Percentiles rank a stretch among this genome's conserved stretches.
Evolutionary conservation across 306 rosid species (phyloP).

Genomic region (Lathyrus aphaca): DNA sequence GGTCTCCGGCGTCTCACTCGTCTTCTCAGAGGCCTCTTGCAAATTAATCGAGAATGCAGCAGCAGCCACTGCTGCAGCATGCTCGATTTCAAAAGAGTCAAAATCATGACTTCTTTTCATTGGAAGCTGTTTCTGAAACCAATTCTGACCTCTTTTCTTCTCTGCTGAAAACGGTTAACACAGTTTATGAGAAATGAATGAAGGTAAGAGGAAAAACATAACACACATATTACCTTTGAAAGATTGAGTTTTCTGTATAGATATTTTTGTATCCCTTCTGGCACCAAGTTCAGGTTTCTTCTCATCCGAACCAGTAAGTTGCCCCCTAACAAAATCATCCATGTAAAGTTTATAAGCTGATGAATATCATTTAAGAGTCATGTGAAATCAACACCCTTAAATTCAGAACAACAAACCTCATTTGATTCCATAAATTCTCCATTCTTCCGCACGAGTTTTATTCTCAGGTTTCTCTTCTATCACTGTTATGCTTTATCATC

Average conservation of each 20-base stretch:
- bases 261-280: conserved; percentile 46
- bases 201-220: background rate
- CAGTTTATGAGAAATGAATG: conserved; percentile 1
- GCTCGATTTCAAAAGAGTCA: conserved; percentile 53
- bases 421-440: conserved; percentile 52
- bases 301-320: conserved; percentile 39
- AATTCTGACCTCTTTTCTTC: conserved; percentile 54
- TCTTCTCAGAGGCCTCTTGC: conserved; percentile 42
- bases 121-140: conserved; percentile 60
- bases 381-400: background rate
- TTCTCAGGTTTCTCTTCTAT: conserved; percentile 38
- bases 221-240: conserved; percentile 56
- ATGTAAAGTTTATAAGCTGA: background rate
- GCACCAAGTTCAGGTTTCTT: conserved; percentile 39
- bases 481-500: background rate
- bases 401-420: conserved; percentile 55
- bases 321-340: conserved; percentile 46
- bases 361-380: background rate
- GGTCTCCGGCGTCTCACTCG: conserved; percentile 37
- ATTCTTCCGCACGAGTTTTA: conserved; percentile 27
- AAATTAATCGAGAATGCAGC: conserved; percentile 59
- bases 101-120: conserved; percentile 52
- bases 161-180: conserved; percentile 47
- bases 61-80: conserved; percentile 78
- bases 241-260: conserved; percentile 50